Base-by-base conservation (phyloP, 352 stramenopile species). In the Phytopythium vexans region DNA sequence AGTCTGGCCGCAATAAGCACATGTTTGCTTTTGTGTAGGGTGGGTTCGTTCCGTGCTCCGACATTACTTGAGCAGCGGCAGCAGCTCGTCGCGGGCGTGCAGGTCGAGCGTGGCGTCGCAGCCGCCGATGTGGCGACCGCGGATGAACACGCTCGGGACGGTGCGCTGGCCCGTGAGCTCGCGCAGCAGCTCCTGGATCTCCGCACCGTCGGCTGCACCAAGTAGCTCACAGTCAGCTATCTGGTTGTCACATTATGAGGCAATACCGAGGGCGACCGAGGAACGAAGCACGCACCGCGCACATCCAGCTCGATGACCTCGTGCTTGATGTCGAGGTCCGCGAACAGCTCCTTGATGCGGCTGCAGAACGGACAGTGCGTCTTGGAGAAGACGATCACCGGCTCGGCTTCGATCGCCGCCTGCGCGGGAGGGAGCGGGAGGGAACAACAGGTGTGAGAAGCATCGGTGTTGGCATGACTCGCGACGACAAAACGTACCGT, bases 91-190 rank as follows among this genome's bases (percentile, higher is more conserved):
- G 44, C 66, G 64, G 12, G 68, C 66, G 58, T 91, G 74, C 41
- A 91, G 72, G 14, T 39, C 60, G 56, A 86, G 60, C 8, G 78
- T 67, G 10, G 68, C 63, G 64, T 99, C 95, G 56, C 96, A 97
- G 52, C 97, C 97, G 62, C 97, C 97, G 54, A 99, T 82, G 82
- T 98, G 91, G 62, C 97, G 77, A 56, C 95, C 95, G 44, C 96
- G 97, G 62, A 99, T 94, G 74, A 99, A 99, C 35, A 99, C 94
- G 75, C 98, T 99, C 2, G 97, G 97, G 42, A 99, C 96, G 1
- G 94, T 99, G 64, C 87, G 82, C 64, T 99, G 95, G 49, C 93
- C 94, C 40, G 95, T 99, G 44, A 99, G 74, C 7, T 91, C 65
- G 33, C 89, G 56, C 40, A 99, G 78, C 31, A 89, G 80, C 36